phyloP scores from a whole-genome alignment of 2,329 filamentous ascomycete genomes.

The Trichoderma oligosporum region DNA sequence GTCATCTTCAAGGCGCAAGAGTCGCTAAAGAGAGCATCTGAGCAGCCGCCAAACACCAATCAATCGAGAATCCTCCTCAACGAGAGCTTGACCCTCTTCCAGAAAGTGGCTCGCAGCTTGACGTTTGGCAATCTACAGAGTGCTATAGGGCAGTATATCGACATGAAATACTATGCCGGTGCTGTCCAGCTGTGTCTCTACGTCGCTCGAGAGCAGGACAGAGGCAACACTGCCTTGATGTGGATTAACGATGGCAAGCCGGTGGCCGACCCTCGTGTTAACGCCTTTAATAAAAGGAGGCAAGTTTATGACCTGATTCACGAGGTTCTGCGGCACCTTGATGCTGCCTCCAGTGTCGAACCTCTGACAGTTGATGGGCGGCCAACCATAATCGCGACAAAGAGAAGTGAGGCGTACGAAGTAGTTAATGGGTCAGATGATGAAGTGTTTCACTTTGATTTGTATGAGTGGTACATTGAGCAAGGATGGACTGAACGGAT shows the following conservation, averaged over 20 bases:
- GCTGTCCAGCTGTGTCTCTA: conserved; percentile 82
- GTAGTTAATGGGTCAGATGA: conserved; percentile 86
- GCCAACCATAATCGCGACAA: conserved; percentile 69
- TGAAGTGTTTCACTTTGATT: conserved; percentile 88
- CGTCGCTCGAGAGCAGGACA: conserved; percentile 80
- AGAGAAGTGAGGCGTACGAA: conserved; percentile 81
- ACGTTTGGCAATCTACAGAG: conserved; percentile 74
- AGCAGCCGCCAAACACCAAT: conserved; percentile 71
- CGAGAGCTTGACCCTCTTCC: conserved; percentile 83
- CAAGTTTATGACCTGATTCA: conserved; percentile 86
- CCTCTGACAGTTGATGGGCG: conserved; percentile 75
- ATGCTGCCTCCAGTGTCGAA: conserved; percentile 63
- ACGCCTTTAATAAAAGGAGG: conserved; percentile 66
- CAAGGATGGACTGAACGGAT: conserved; percentile 83
- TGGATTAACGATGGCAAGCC: conserved; percentile 86
- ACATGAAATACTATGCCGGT: conserved; percentile 85
- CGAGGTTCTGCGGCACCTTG: conserved; percentile 72
- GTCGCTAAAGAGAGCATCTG: conserved; percentile 81
- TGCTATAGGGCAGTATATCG: conserved; percentile 74
- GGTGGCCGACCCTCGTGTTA: conserved; percentile 63
- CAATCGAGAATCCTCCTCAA: conserved; percentile 75
- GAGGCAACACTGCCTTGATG: conserved; percentile 75
- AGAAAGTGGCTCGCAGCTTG: conserved; percentile 80
- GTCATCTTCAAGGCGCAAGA: conserved; percentile 98
- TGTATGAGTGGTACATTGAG: conserved; percentile 97